Base-by-base conservation (phyloP, 169 alveolate genomes). In the Plasmodium gonderi region DNA sequence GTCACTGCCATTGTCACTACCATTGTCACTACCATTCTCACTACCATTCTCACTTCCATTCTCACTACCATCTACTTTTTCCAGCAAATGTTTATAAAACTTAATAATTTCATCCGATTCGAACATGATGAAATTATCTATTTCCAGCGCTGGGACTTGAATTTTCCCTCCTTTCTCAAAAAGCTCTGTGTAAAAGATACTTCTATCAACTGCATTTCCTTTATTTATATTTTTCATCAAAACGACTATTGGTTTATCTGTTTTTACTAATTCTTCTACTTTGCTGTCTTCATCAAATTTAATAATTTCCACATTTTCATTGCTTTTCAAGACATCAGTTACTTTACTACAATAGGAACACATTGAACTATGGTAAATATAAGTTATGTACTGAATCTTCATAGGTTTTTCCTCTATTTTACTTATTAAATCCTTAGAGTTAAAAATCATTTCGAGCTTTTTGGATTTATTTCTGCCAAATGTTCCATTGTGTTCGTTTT, bases 71-170 rank as follows among this genome's bases (percentile, higher is more conserved):
- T 3, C 1, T 14, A 68, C 40, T 33, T 68, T 69, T 6, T 47
- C 51, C 26, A 81, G 26, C 36, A 81, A 31, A 29, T 67, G 75
- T 5, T 85, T 47, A 42, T 49, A 74, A 51, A 85, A 85, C n/a
- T 51, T 60, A 20, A 85, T 51, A 36, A 85, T 85, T 33, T 85
- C 92, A 54, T 75, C 54, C n/a, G 92, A 85, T 45, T 85, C 92
- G 45, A 29, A 85, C 47, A 85, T 23, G 14, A 85, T 85, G 36
- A 3, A 44, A 85, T 85, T 54, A 23, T 38, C 8, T 51, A 85
- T 12, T 60, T 49, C 85, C 7, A 85, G 29, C 14, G 87, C 92
- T 0, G 92, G 92, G 1, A 85, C 92, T 40, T 76, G 92, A 26
- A 72, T 6, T 75, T 74, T 85, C 2, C 68, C 80, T 75, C 89